phyloP scores from a whole-genome alignment of 2,329 filamentous ascomycete species.

The Clarireedia homoeocarpa region DNA sequence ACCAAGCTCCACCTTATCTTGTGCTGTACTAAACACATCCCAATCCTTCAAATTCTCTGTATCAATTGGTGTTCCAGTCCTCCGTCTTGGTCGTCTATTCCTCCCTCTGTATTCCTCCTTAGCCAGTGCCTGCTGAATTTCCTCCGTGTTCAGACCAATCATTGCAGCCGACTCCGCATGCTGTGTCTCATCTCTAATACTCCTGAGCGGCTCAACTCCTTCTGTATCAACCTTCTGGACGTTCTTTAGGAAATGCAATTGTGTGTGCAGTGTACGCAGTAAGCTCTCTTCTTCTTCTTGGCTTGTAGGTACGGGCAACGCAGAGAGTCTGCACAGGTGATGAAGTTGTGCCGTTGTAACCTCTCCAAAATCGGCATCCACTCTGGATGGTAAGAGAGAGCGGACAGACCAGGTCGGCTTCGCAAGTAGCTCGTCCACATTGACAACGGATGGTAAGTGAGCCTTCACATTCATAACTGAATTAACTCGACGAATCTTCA shows the following conservation, averaged over 20 bases:
- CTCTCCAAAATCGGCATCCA: constrained; percentile 24
- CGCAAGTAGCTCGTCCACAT: constrained; percentile 44
- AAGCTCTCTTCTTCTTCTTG: constrained; percentile 59
- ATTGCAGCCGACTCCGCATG: constrained; percentile 47
- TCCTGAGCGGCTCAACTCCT: constrained; percentile 64
- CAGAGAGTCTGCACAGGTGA: constrained; percentile 83
- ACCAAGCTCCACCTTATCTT: constrained; percentile 23
- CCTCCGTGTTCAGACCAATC: constrained; percentile 42
- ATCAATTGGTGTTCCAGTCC: constrained; percentile 12
- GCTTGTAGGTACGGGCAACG: constrained; percentile 64
- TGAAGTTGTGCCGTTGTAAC: constrained; percentile 58
- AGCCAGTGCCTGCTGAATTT: constrained; percentile 41
- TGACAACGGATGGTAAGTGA: constrained; percentile 2
- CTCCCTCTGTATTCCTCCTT: constrained; percentile 53
- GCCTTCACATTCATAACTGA: neutral
- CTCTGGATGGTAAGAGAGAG: constrained; percentile 52
- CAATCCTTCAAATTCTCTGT: constrained; percentile 23
- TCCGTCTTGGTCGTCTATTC: constrained; percentile 26
- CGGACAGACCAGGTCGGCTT: constrained; percentile 78
- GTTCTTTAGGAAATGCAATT: constrained; percentile 84
- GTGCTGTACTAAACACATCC: constrained; percentile 27
- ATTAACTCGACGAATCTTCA: neutral
- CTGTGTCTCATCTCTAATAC: constrained; percentile 72
- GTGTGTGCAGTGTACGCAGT: constrained; percentile 67
- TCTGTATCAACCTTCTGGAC: constrained; percentile 73